Evolutionary conservation across 176 grass and related monocot genomes (phyloP).

Genomic region (Zea luxurians): DNA sequence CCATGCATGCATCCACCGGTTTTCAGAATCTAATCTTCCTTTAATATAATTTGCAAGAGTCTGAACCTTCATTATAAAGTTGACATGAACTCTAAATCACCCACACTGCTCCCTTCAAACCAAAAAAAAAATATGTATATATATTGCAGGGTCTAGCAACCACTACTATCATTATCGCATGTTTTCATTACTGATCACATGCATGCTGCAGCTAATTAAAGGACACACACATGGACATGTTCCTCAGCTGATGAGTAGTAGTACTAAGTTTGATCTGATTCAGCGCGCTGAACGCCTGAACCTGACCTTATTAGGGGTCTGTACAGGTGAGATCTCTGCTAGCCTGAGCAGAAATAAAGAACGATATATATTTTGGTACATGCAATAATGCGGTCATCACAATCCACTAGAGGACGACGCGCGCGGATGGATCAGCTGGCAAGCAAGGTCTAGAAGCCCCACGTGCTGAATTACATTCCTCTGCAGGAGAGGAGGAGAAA

Average conservation of each 20-base stretch:
- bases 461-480: slow-evolving; percentile 44
- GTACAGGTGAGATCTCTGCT: neutral
- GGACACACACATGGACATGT: slow-evolving; percentile 13
- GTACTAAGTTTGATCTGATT: neutral
- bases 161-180: neutral
- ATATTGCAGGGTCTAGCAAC: slow-evolving; percentile 1
- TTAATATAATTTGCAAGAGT: neutral
- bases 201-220: neutral
- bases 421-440: neutral
- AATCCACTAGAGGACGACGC: neutral
- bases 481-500: neutral
- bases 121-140: neutral
- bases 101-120: neutral
- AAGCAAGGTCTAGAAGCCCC: slow-evolving; percentile 50
- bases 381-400: slow-evolving; percentile 4
- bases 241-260: neutral
- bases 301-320: slow-evolving; percentile 26
- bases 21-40: neutral
- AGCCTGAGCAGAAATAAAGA: too few species aligned
- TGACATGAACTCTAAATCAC: slow-evolving; percentile 7
- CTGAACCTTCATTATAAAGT: neutral
- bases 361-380: slow-evolving; percentile 22
- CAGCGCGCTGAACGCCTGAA: slow-evolving; percentile 46
- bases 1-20: slow-evolving; percentile 10
- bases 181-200: slow-evolving; percentile 14